phyloP scores from a whole-genome alignment of 768 basidiomycete species.

The Rhodotorula sphaerocarpa region DNA sequence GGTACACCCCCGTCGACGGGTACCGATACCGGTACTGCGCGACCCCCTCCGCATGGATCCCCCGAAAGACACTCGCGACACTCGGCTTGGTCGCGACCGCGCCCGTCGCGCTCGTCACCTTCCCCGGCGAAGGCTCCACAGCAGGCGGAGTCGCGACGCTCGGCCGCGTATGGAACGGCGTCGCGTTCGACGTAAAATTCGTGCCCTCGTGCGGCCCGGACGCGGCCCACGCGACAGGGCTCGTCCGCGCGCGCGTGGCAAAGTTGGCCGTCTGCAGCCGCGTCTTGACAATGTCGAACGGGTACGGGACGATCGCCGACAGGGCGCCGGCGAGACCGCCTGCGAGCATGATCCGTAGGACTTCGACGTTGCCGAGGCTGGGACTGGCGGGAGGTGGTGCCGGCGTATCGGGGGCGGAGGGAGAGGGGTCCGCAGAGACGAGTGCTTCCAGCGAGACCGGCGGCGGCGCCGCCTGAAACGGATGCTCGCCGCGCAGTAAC shows the following conservation, averaged over 20 bases:
- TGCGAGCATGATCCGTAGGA: slow-evolving; percentile 22
- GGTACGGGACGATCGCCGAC: slow-evolving; percentile 30
- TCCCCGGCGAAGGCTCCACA: no score
- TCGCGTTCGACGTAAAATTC: slow-evolving; percentile 16
- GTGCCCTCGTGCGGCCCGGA: not conserved
- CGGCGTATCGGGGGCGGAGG: not conserved
- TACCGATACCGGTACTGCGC: slow-evolving; percentile 23
- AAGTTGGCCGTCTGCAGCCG: slow-evolving; percentile 34
- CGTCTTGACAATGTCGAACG: slow-evolving; percentile 37
- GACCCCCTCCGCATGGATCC: slow-evolving; percentile 28
- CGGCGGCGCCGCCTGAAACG: slow-evolving; percentile 9
- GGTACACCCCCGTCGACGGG: slow-evolving; percentile 17
- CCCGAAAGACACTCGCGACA: slow-evolving; percentile 7
- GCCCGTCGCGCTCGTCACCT: no score
- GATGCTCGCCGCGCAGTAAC: slow-evolving; percentile 24
- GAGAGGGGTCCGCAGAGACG: not conserved
- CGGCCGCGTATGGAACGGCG: slow-evolving; percentile 2
- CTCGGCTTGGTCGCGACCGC: not conserved
- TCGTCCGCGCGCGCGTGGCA: slow-evolving; percentile 12
- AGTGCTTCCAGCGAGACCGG: slow-evolving; percentile 1
- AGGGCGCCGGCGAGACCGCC: slow-evolving; percentile 31
- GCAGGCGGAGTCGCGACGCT: no score
- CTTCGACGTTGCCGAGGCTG: slow-evolving; percentile 19
- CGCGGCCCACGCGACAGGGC: not conserved
- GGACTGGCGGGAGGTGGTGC: not conserved